phyloP scores from a whole-genome alignment of 148 eudicot genomes.

The Rhododendron griersonianum region DNA sequence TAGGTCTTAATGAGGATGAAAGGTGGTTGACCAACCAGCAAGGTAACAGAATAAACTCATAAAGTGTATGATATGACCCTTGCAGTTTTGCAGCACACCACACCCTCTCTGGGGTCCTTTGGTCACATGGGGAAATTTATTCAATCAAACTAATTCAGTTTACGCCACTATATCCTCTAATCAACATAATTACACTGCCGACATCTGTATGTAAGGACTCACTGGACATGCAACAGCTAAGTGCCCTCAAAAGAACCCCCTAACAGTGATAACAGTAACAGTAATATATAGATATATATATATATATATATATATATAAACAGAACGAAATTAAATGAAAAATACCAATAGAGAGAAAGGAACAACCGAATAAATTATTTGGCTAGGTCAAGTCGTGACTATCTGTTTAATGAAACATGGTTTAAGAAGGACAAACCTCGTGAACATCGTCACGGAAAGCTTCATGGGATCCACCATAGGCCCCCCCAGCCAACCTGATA shows the following conservation, averaged over 20 bases:
- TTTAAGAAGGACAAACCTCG: slow-evolving; percentile 29
- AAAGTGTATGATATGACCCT: neutral
- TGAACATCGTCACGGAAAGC: slow-evolving; percentile 54
- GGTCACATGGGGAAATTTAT: neutral
- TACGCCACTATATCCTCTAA: neutral
- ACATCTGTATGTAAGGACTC: neutral
- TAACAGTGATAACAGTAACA: neutral
- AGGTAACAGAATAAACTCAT: neutral
- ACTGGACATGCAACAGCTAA: neutral
- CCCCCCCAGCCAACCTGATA: slow-evolving; percentile 48
- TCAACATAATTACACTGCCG: neutral
- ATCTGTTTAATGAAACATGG: neutral
- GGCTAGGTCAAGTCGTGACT: neutral
- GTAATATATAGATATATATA: neutral
- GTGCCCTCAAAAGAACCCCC: neutral
- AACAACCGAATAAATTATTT: neutral
- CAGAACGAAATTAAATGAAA: neutral
- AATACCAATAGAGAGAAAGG: neutral
- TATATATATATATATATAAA: neutral
- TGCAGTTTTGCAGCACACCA: neutral
- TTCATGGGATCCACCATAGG: slow-evolving; percentile 52
- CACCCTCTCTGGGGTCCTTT: neutral
- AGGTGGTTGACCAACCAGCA: neutral
- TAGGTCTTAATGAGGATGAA: neutral
- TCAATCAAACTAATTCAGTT: neutral